Evolutionary conservation across 2,329 filamentous ascomycete species (phyloP), one percentile per base, ranked within the genome.

Genomic region (Fusarium napiforme): DNA sequence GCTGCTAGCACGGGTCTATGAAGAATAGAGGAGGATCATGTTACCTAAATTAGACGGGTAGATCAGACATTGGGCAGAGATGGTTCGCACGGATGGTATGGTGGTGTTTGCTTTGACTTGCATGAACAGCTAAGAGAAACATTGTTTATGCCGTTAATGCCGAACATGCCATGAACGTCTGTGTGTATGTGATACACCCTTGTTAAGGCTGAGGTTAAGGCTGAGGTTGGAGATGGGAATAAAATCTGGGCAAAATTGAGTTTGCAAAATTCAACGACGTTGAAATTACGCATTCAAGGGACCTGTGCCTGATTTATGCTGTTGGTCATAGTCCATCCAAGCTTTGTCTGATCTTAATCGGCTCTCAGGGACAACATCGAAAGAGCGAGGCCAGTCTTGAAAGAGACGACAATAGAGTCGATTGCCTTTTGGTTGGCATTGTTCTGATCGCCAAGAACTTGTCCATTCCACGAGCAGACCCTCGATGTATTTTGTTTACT

Each of bases 51-150:
- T 60, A 39, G 15, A 42, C 21, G 46, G 34, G 18, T 45, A 21
- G 57, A 47, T 68, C 46, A 62, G n/a, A n/a, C 21, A 53, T 23
- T 67, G 9, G 60, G 26, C 23, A 43, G 40, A 69, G 39, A 34
- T 69, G 34, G 37, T 30, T 57, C 57, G 39, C 52, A 53, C 26
- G 45, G 36, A 39, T 40, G 45, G 46, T 30, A 53, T 59, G 59
- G 34, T 42, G 34, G 42, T 64, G 50, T 49, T 21, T 64, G 23
- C 45, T 69, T n/a, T 23, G 58, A 42, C 66, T 64, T 32, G 49
- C 30, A 62, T 68, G 15, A 68, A 34, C 40, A 67, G 45, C 53
- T 42, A 53, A 60, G 46, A n/a, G 18, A 63, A 56, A 39, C 56
- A 40, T 30, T 63, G 47, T 63, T 53, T 37, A 28, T 52, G 62